These are phyloP conservation scores for Tephrocybe sp. DNA, from an alignment of 768 basidiomycete species.

Conservation along the genomic window DNA sequence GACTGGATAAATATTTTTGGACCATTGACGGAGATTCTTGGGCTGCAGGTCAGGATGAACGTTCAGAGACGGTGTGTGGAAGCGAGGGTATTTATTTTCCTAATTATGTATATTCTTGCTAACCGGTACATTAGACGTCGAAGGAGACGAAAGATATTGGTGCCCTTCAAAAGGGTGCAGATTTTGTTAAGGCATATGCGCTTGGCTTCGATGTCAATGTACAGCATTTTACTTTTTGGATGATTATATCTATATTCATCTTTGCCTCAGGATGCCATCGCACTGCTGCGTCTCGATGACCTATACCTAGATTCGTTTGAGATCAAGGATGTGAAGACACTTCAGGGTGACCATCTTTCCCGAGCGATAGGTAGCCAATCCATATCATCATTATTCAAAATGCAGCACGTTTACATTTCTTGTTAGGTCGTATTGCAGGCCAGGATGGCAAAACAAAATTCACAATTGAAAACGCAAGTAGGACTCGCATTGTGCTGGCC, in stretches of 20 bases:
- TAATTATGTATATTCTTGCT: neutral
- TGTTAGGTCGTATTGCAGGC: conserved; percentile 89
- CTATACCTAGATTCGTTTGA: conserved; percentile 98
- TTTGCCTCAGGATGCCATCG: conserved; percentile 81
- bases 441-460: conserved; percentile 99
- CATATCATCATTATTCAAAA: neutral
- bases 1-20: conserved; percentile 47
- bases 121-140: conserved; percentile 63
- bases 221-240: conserved; percentile 14
- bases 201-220: conserved; percentile 96
- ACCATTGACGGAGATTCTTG: conserved; percentile 91
- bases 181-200: conserved; percentile 94
- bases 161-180: conserved; percentile 93
- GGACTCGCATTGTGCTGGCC: conserved; percentile 97
- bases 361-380: conserved; percentile 77
- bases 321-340: conserved; percentile 97
- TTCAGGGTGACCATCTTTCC: conserved; percentile 97
- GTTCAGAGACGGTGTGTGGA: conserved; percentile 86
- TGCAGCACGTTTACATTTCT: conserved; percentile 8
- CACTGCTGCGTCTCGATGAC: conserved; percentile 92
- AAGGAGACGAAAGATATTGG: conserved; percentile 93
- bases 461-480: conserved; percentile 94
- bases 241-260: neutral
- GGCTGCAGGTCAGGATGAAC: conserved; percentile 97
- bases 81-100: conserved; percentile 63